Conservation (phyloP, 2,329 filamentous ascomycete species). For the Aspergillus transmontanensis region DNA sequence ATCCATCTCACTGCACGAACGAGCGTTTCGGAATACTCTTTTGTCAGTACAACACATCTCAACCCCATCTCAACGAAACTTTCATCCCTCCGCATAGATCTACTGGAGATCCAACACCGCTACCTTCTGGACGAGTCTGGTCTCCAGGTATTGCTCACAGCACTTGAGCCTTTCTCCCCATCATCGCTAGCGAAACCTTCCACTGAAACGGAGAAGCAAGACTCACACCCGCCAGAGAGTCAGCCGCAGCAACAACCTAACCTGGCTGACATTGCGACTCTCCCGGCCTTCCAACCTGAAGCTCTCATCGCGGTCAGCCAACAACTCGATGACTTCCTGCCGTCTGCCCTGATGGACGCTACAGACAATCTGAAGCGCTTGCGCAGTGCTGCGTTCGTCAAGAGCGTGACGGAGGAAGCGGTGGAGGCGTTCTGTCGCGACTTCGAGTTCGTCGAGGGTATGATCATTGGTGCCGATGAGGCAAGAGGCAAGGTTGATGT, state of each 20-base stretch:
- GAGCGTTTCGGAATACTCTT: conserved; percentile 52
- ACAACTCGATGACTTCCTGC: conserved; percentile 83
- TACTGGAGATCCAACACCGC: conserved; percentile 68
- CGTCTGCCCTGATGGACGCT: conserved; percentile 90
- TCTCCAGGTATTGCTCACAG: conserved; percentile 64
- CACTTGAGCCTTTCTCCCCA: conserved; percentile 51
- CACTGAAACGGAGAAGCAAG: conserved; percentile 5
- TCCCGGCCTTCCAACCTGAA: conserved; percentile 62
- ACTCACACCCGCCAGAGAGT: conserved; percentile 20
- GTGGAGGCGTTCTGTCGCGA: conserved; percentile 81
- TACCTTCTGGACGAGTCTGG: conserved; percentile 79
- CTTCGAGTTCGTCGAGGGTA: conserved; percentile 71
- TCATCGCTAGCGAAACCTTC: conserved; percentile 13
- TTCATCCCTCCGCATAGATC: conserved; percentile 48
- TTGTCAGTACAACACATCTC: conserved; percentile 63
- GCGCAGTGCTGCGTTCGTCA: conserved; percentile 70
- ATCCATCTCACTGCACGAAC: conserved; percentile 46
- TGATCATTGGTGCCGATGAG: conserved; percentile 63
- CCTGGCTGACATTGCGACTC: conserved; percentile 56
- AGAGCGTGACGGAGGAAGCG: conserved; percentile 78
- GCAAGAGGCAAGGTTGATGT: conserved; percentile 39
- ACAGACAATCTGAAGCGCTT: conserved; percentile 77
- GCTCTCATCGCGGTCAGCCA: conserved; percentile 70
- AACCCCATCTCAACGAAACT: conserved; percentile 58
- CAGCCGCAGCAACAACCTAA: conserved; percentile 43